Base-by-base conservation (phyloP, 148 eudicot species). In the Heliosperma pusillum region DNA sequence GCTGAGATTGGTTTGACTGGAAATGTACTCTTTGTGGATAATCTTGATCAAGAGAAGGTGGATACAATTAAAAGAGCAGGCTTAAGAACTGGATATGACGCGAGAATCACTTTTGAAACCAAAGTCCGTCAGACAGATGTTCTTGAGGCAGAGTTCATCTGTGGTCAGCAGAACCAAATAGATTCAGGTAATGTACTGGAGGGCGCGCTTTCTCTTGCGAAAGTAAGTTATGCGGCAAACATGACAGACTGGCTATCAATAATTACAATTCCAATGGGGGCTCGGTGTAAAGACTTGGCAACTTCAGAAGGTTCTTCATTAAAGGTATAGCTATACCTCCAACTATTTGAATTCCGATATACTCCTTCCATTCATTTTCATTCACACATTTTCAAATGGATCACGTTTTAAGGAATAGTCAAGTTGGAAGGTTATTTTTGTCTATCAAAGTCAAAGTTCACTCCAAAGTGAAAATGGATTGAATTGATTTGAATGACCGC, bases 191-290 rank as follows among this genome's bases (percentile, higher is more conserved):
- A 82, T 65, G 45, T 29, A 69, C 74, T 79, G 30, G 88, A 82
- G 26, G 74, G 83, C 40, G 84, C 92, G 11, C 97, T 96, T 80
- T 89, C 97, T 44, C 87, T 96, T 45, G 75, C 91, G n/a, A 92
- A 83, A 82, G 83, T 96, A 61, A 77, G 89, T 33, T 96, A 96
- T 85, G 81, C 79, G 25, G 94, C 97, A 76, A 87, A 87, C 77
- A 66, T 95, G 58, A 85, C 83, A 63, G 92, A 95, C 60, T 89
- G 97, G 99, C 82, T 89, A 36, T 87, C 97, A 64, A 76, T 89
- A 53, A 77, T 82, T 76, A 92, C 90, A 25, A 76, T 86, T 66
- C 99, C 97, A 25, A 75, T 92, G 78, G 99, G 99, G 60, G 97
- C 92, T 81, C 85, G 76, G 69, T 90, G 97, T 78, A 83, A 78